These are phyloP conservation scores for Passalora sequoiae DNA, from an alignment of 2,329 filamentous ascomycete species.

Conservation along the genomic window DNA sequence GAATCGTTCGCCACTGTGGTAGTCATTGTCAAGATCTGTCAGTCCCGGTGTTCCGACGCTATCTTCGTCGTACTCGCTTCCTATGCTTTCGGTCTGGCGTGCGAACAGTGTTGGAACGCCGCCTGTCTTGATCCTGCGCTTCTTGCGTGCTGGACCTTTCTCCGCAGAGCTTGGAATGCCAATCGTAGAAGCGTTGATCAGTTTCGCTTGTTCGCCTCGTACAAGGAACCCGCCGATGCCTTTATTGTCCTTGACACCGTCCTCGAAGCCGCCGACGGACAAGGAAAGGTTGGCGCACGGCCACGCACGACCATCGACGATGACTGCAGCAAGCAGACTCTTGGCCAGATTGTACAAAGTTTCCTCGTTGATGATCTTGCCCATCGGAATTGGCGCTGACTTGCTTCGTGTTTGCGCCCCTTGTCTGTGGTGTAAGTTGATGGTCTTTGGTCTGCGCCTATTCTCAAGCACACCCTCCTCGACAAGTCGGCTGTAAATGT, in stretches of 20 bases:
- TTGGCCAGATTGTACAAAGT: constrained; percentile 70
- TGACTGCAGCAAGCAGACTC: constrained; percentile 69
- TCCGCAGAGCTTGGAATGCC: constrained; percentile 9
- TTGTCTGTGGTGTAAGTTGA: constrained; percentile 78
- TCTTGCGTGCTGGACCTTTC: constrained; percentile 31
- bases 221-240: constrained; percentile 84
- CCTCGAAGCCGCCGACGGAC: constrained; percentile 87
- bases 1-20: constrained; percentile 6
- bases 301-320: constrained; percentile 74
- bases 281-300: constrained; percentile 87
- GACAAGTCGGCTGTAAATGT: constrained; percentile 83
- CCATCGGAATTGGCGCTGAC: constrained; percentile 69
- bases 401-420: constrained; percentile 69
- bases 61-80: constrained; percentile 18
- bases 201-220: constrained; percentile 55
- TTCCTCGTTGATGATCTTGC: constrained; percentile 66
- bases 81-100: constrained; percentile 18
- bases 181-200: constrained; percentile 32
- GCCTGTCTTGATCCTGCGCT: constrained; percentile 31
- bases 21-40: constrained; percentile 6
- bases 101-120: constrained; percentile 36
- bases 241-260: constrained; percentile 75
- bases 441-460: constrained; percentile 76
- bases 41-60: constrained; percentile 7
- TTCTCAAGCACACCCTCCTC: constrained; percentile 88